Base-by-base conservation (phyloP, 208 protist species). In the Crithidia bombi region DNA sequence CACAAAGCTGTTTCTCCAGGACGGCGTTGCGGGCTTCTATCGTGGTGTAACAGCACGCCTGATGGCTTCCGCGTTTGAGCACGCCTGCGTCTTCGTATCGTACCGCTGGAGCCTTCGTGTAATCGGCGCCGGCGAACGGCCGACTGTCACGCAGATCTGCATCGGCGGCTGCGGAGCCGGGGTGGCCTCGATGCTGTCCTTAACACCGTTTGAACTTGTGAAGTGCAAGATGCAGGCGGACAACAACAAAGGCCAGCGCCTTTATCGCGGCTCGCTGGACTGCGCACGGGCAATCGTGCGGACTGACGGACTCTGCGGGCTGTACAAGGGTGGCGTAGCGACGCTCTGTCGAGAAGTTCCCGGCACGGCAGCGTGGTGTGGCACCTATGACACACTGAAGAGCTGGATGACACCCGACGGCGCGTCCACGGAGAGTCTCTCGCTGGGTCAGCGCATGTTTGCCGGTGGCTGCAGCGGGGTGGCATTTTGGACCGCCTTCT, bases 141-240 rank as follows among this genome's bases (percentile, higher is more conserved):
- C 83, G 0, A 61, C 58, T 1, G 26, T 57, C 1, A 26, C 43
- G 57, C 70, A 90, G 36, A 85, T 92, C 38, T 41, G 75, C n/a
- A 0, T 92, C 11, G 86, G 78, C 21, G 92, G 92, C 15, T 79
- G 78, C 26, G 79, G 79, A 35, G 79, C 81, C 26, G 92, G 92
- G 9, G 78, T 91, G 23, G 90, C 85, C 0, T 79, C 85, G 12
- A 73, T 81, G n/a, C 25, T 83, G 28, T 92, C 79, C 41, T 61
- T 96, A 9, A 91, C 90, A 4, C 92, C 93, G 0, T 87, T 96
- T 39, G 90, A 96, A 68, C 73, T 95, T 21, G 79, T 97, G 33
- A 96, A 94, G 89, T 96, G 89, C 55, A 75, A 65, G 36, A 78
- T 97, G 85, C 90, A 96, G 73, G 84, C 84, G 1, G 88, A 87